phyloP scores from a whole-genome alignment of 2,329 filamentous ascomycete genomes.

The Onygena corvina region DNA sequence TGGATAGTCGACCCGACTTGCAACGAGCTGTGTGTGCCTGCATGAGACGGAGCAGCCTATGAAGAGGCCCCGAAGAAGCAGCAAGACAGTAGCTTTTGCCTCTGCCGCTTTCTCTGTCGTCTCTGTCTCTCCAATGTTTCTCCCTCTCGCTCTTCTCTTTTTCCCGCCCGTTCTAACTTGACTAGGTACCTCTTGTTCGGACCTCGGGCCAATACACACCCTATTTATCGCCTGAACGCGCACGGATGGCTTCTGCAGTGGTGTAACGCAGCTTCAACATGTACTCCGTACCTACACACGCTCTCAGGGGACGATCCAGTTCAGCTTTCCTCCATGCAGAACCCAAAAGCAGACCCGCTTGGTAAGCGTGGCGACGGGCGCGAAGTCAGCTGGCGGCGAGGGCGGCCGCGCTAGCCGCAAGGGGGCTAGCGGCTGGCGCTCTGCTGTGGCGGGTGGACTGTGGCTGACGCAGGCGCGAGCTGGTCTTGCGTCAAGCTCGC shows the following conservation, averaged over 20 bases:
- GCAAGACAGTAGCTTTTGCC: background rate
- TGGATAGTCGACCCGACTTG: background rate
- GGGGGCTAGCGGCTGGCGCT: slow-evolving; percentile 3
- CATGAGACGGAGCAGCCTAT: slow-evolving; percentile 1
- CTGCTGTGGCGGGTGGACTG: slow-evolving; percentile 3
- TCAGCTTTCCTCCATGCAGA: background rate
- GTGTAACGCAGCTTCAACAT: background rate
- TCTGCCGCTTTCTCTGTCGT: background rate
- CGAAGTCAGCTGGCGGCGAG: slow-evolving; percentile 2
- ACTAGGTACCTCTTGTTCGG: background rate
- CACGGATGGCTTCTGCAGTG: slow-evolving; percentile 1
- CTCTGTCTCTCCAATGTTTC: too few relatives aligned
- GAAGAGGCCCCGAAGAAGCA: background rate
- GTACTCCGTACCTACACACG: background rate
- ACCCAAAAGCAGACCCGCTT: background rate
- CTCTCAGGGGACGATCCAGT: background rate
- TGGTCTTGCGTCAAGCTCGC: background rate
- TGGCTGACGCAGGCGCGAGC: slow-evolving; percentile 7
- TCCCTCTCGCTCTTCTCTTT: too few relatives aligned
- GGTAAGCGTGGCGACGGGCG: slow-evolving; percentile 1
- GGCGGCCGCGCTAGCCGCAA: slow-evolving; percentile 8
- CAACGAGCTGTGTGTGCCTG: background rate
- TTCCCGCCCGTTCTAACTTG: too few relatives aligned
- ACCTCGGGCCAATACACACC: background rate
- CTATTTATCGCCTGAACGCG: slow-evolving; percentile 1